Percentiles rank a stretch among this genome's conserved stretches.
phyloP scores from a whole-genome alignment of 352 stramenopile genomes.

The Phytophthora multivora region DNA sequence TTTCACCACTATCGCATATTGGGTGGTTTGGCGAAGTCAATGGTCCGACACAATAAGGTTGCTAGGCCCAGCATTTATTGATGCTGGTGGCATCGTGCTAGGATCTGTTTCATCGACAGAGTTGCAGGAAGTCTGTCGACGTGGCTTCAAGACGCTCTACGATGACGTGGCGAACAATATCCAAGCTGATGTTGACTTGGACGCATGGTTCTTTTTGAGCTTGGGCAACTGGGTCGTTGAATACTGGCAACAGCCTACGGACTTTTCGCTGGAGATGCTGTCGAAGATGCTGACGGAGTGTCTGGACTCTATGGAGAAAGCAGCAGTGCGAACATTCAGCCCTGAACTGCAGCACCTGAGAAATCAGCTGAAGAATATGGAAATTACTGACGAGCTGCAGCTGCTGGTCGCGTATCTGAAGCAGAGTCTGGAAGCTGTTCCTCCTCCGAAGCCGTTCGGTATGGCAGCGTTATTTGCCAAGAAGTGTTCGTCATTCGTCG shows the following conservation, averaged over 20 bases:
- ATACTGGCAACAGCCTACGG: constrained; percentile 82
- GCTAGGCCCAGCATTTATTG: constrained; percentile 62
- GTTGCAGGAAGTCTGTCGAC: constrained; percentile 44
- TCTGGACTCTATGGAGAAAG: constrained; percentile 58
- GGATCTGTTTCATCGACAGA: constrained; percentile 48
- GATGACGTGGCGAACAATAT: constrained; percentile 54
- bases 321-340: constrained; percentile 52
- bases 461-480: constrained; percentile 59
- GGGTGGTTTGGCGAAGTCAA: constrained; percentile 59
- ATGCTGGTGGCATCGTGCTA: constrained; percentile 67
- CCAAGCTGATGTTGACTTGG: constrained; percentile 66
- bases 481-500: constrained; percentile 67
- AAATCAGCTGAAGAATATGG: constrained; percentile 48
- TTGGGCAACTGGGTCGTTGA: constrained; percentile 74
- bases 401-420: constrained; percentile 74
- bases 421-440: constrained; percentile 55
- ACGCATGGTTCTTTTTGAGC: constrained; percentile 73
- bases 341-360: constrained; percentile 58
- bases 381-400: constrained; percentile 51
- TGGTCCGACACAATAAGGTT: constrained; percentile 53
- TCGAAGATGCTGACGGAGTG: constrained; percentile 60
- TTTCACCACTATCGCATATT: constrained; percentile 57
- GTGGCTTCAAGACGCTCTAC: constrained; percentile 56
- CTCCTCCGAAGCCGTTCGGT: constrained; percentile 47
- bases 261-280: constrained; percentile 79